Percentiles rank a stretch among this genome's conserved stretches.
phyloP scores from a whole-genome alignment of 148 eudicot species.

The Heliamphora exappendiculata region DNA sequence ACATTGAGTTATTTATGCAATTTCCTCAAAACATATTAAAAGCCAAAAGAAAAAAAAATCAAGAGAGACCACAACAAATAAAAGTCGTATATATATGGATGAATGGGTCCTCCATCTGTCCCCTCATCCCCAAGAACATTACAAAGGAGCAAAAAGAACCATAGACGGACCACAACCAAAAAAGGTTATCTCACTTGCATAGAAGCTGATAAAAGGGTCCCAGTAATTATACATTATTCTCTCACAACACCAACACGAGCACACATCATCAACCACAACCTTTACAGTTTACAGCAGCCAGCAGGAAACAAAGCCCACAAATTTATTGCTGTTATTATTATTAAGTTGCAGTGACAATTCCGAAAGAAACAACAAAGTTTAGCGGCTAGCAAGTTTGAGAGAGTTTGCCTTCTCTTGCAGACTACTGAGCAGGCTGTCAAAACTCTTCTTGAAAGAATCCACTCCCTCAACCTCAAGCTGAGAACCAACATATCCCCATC shows the following conservation, averaged over 20 bases:
- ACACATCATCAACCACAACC: too few species aligned
- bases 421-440: slow-evolving; percentile 76
- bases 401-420: slow-evolving; percentile 83
- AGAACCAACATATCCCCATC: slow-evolving; percentile 75
- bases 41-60: too few species aligned
- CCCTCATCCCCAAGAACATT: background rate
- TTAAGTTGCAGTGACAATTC: background rate
- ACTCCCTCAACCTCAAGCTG: slow-evolving; percentile 92
- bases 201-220: slow-evolving; percentile 6
- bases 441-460: slow-evolving; percentile 82
- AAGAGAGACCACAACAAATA: too few species aligned
- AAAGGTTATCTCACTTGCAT: background rate
- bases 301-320: background rate
- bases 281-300: too few species aligned
- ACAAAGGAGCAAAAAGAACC: background rate
- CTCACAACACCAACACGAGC: slow-evolving; percentile 4
- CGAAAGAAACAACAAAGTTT: background rate
- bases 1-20: too few species aligned
- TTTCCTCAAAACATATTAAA: too few species aligned
- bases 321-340: background rate
- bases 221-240: slow-evolving; percentile 12
- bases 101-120: too few species aligned
- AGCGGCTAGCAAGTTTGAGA: slow-evolving; percentile 50
- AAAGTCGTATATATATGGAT: too few species aligned
- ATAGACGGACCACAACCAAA: background rate